Base-by-base conservation (phyloP, 371 early-diverging fungal genomes). In the Apophysomyces variabilis region DNA sequence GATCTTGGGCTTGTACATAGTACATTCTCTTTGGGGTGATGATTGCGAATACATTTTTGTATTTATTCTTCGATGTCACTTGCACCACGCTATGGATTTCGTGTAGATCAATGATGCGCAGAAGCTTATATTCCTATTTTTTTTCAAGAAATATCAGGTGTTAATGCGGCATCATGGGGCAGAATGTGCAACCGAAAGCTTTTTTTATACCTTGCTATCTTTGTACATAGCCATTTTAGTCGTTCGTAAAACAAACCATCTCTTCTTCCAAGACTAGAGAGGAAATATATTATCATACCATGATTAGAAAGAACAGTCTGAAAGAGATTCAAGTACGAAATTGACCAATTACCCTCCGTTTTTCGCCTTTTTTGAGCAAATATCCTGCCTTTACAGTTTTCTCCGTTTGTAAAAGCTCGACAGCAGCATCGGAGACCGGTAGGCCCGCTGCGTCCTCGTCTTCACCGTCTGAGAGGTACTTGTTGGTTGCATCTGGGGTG, bases 231-330 rank as follows among this genome's bases (percentile, higher is more conserved):
- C 90, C 21, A 95, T 75, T 67, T 88, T 87, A 0, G 89, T 89
- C 6, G 91, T 83, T 62, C 93, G 72, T 58, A 95, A 79, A 7
- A 95, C 94, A 74, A 95, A 95, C 93, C 93, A 95, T 45, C 93
- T 84, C 61, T 86, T 87, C 73, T 92, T 93, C 95, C 94, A 95
- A 7, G 87, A 89, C 93, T 92, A 74, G 6, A 47, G 37, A 16
- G 66, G 66, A 11, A 67, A 57, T 12, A 57, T 56, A 35, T 12
- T 45, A 26, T 1, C 32, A 26, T 26, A 26, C 32, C 32, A 26
- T 26, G 32, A 26, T 26, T 26, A 46, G 7, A 46, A 47, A 35
- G n/a, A 61, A 66, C 32, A 26, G 3, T 3, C 32, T 26, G 32
- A 3, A 26, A 26, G 1, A 26, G 32, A 26, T 26, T 26, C 32